phyloP scores from a whole-genome alignment of 2,329 filamentous ascomycete genomes.

The Alternaria arborescens region DNA sequence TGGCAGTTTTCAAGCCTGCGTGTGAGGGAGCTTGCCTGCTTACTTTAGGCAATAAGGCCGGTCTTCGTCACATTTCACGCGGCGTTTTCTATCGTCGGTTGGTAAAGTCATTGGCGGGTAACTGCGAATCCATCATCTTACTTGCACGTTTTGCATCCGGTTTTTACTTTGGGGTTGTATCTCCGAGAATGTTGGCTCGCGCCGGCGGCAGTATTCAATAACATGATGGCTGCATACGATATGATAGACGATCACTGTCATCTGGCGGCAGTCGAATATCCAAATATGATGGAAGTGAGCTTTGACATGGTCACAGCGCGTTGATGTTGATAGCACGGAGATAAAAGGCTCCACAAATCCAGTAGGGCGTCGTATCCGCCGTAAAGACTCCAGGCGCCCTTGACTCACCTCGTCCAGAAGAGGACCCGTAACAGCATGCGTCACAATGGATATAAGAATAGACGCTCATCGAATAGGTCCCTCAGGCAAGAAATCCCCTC shows the following conservation, averaged over 20 bases:
- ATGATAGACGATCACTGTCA: neutral
- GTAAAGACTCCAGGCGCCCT: neutral
- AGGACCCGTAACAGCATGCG: neutral
- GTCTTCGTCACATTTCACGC: neutral
- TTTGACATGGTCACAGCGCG: neutral
- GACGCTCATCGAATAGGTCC: neutral
- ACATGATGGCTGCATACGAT: neutral
- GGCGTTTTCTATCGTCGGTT: neutral
- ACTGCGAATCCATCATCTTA: slow-evolving; percentile 9
- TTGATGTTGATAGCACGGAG: neutral
- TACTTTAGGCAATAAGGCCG: neutral
- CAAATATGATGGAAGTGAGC: neutral
- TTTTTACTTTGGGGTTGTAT: slow-evolving; percentile 22
- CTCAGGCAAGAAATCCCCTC: rapidly evolving
- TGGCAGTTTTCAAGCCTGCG: neutral
- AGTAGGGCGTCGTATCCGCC: neutral
- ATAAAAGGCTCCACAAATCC: neutral
- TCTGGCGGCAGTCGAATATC: neutral
- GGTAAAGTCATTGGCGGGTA: neutral
- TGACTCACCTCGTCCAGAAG: neutral
- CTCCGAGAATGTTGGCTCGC: neutral
- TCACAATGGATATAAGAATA: too few species aligned
- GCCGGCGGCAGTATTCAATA: neutral
- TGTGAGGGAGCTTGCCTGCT: neutral
- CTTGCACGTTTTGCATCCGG: slow-evolving; percentile 37